Evolutionary conservation across 257 asterid species (phyloP).

Genomic region (Jacaranda mimosifolia): DNA sequence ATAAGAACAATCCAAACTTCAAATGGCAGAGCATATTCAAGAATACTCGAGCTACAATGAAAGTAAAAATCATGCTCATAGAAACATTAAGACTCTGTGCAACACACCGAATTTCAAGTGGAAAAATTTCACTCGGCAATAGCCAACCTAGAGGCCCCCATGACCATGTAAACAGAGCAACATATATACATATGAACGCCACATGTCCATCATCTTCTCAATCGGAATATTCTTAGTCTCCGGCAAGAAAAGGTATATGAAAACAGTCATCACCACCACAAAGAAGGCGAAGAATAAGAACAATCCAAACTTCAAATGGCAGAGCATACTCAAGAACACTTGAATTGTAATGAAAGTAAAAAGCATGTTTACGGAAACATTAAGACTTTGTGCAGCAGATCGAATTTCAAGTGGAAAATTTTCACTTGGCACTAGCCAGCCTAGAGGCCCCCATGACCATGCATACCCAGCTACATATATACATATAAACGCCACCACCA

Average conservation of each 20-base stretch:
- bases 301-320: conserved; percentile 79
- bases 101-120: conserved; percentile 81
- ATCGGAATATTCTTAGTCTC: conserved; percentile 87
- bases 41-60: conserved; percentile 71
- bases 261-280: conserved; percentile 63
- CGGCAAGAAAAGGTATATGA: conserved; percentile 71
- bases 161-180: conserved; percentile 42
- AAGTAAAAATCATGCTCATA: conserved; percentile 81
- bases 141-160: conserved; percentile 72
- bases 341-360: conserved; percentile 75
- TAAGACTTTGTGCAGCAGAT: conserved; percentile 83
- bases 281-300: conserved; percentile 75
- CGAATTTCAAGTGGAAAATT: conserved; percentile 84
- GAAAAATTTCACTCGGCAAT: conserved; percentile 77
- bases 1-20: conserved; percentile 80
- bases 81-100: conserved; percentile 80
- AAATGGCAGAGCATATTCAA: conserved; percentile 74
- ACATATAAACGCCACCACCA: conserved; percentile 37
- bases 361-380: conserved; percentile 79
- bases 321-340: conserved; percentile 70
- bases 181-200: conserved; percentile 36
- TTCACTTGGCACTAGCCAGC: conserved; percentile 72
- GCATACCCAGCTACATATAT: conserved; percentile 41
- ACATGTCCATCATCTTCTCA: too few species aligned
- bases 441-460: conserved; percentile 62